Evolutionary conservation across 2,329 filamentous ascomycete species (phyloP).

Genomic region (Penicillium sp.): DNA sequence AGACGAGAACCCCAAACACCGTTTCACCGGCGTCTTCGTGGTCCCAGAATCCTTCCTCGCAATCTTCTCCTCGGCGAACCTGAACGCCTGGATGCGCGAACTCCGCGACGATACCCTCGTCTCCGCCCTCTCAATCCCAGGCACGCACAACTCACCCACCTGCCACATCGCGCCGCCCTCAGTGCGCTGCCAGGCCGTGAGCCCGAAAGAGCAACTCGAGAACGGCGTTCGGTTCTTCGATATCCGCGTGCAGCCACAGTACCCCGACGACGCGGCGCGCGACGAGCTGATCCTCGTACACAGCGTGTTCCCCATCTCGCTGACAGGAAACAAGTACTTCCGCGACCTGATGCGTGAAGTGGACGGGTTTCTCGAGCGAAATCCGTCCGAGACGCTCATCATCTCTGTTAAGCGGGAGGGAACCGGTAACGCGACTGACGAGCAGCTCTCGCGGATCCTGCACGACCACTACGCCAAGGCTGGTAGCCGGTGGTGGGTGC

Average conservation of each 20-base stretch:
- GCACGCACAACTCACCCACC: slow-evolving; percentile 93
- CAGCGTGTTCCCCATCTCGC: slow-evolving; percentile 80
- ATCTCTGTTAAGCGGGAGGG: slow-evolving; percentile 92
- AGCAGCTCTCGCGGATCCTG: slow-evolving; percentile 73
- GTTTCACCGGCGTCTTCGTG: slow-evolving; percentile 68
- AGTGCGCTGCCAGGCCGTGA: slow-evolving; percentile 86
- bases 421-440: slow-evolving; percentile 73
- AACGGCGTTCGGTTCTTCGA: slow-evolving; percentile 96
- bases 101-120: slow-evolving; percentile 71
- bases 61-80: slow-evolving; percentile 69
- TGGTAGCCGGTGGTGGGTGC: slow-evolving; percentile 72
- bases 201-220: slow-evolving; percentile 72
- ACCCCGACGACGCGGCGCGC: slow-evolving; percentile 56
- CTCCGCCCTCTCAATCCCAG: slow-evolving; percentile 82
- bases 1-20: slow-evolving; percentile 51
- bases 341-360: slow-evolving; percentile 68
- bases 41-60: slow-evolving; percentile 54
- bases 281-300: slow-evolving; percentile 81
- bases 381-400: slow-evolving; percentile 80
- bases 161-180: slow-evolving; percentile 82
- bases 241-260: slow-evolving; percentile 71
- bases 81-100: slow-evolving; percentile 77
- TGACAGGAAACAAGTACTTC: slow-evolving; percentile 80
- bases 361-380: slow-evolving; percentile 71
- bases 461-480: slow-evolving; percentile 65